These are phyloP conservation scores for Mortierella antarctica DNA, from an alignment of 192 early-diverging fungal species.

Conservation along the genomic window DNA sequence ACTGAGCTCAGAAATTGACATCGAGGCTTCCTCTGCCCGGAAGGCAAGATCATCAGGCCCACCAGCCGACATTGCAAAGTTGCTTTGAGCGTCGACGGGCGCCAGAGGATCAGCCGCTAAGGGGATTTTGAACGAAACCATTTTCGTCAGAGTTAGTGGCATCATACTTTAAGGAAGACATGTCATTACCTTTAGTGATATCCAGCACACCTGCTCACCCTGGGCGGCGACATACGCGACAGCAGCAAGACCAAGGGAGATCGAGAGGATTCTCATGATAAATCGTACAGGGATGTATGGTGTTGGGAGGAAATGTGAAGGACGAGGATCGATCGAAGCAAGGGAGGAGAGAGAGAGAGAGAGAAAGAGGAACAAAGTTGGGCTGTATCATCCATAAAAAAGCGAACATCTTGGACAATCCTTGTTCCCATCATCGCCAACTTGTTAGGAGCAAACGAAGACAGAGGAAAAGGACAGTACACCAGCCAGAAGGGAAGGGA, in stretches of 20 bases:
- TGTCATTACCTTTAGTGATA: no score
- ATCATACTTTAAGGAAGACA: no score
- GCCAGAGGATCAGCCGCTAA: constrained; percentile 13
- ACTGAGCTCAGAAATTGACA: constrained; percentile 6
- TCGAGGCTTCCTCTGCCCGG: background rate
- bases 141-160: no score
- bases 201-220: background rate
- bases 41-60: background rate
- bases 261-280: constrained; percentile 11
- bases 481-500: background rate
- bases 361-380: no score
- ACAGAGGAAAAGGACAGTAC: background rate
- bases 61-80: constrained; percentile 10
- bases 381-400: background rate
- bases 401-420: no score
- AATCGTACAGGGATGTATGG: background rate
- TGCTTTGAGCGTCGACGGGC: background rate
- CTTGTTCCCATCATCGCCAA: no score
- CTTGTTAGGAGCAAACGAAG: background rate
- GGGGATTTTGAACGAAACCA: background rate
- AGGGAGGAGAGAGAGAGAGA: background rate
- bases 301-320: background rate
- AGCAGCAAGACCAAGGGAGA: constrained; percentile 16
- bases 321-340: background rate
- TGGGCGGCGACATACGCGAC: constrained; percentile 6